Base-by-base conservation (phyloP, 2,329 filamentous ascomycete genomes). In the Myriangium duriaei region DNA sequence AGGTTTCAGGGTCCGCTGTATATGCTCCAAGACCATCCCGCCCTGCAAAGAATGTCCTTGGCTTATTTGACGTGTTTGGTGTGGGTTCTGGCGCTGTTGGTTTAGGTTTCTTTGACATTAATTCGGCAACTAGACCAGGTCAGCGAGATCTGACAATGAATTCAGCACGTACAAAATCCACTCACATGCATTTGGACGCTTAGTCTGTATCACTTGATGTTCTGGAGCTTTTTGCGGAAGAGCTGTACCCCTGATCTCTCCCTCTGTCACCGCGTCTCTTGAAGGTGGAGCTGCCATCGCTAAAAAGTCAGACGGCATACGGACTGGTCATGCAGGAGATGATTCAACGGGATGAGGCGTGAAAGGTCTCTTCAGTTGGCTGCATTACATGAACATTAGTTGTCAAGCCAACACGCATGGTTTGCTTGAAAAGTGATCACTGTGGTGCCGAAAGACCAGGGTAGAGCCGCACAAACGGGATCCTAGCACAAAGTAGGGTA, bases 21-120 rank as follows among this genome's bases (percentile, higher is more conserved):
- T 91, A 91, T 13, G 66, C 61, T 30, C 74, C 73, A 0, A 91
- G 68, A 0, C 69, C 79, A 45, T 79, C 68, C 39, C 76, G 68
- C 32, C 65, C 59, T 11, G 61, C 62, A 52, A 68, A 69, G 17
- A 48, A 36, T 29, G 49, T 45, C 7, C 48, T 47, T 53, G 54
- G 39, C 19, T 41, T 42, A 43, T 49, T 47, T 24, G 48, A 45
- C 37, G 50, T 47, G 17, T 35, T 50, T 42, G 46, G 39, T 29
- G 39, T 42, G 16, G 46, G 45, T 19, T 40, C 32, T 34, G 33
- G 44, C 36, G 39, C 42, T 31, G 45, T 43, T 21, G 55, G 43
- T 39, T 58, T 62, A 14, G 52, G 49, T 37, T 59, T 56, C 46
- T 62, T 61, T 5, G 62, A 49, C 64, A 67, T 65, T 41, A 67